Evolutionary conservation across 2,329 filamentous ascomycete genomes (phyloP).

Genomic region (Canariomyces notabilis): DNA sequence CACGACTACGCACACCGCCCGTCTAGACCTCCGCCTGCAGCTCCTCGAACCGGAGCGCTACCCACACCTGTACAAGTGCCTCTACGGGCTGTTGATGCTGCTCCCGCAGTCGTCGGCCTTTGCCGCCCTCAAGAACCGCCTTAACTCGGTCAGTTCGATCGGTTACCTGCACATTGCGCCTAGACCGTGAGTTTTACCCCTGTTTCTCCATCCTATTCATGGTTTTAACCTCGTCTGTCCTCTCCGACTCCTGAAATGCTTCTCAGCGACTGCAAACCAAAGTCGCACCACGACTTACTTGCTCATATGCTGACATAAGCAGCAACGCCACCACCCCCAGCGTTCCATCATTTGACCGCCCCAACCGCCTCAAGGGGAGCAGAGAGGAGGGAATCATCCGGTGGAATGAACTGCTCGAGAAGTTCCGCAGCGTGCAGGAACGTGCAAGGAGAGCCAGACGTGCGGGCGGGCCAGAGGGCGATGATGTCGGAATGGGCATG

Average conservation of each 20-base stretch:
- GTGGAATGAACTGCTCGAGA: slow-evolving; percentile 90
- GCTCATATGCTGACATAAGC: slow-evolving; percentile 23
- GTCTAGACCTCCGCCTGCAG: slow-evolving; percentile 80
- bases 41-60: slow-evolving; percentile 92
- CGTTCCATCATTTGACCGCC: slow-evolving; percentile 60
- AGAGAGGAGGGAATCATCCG: slow-evolving; percentile 80
- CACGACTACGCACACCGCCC: slow-evolving; percentile 1
- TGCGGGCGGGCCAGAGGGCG: slow-evolving; percentile 36
- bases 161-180: slow-evolving; percentile 84
- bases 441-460: slow-evolving; percentile 68
- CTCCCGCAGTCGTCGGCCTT: slow-evolving; percentile 97
- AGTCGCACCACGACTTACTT: not conserved
- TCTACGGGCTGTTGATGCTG: slow-evolving; percentile 95
- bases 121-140: slow-evolving; percentile 88
- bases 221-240: slow-evolving; percentile 15
- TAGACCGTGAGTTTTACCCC: slow-evolving; percentile 62
- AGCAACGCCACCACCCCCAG: slow-evolving; percentile 44
- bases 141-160: slow-evolving; percentile 96
- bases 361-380: slow-evolving; percentile 73
- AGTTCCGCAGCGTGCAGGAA: slow-evolving; percentile 89
- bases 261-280: not conserved
- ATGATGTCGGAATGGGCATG: too few species aligned
- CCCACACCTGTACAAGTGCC: slow-evolving; percentile 92
- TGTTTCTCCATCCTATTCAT: slow-evolving; percentile 28
- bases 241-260: not conserved